Percentiles rank a stretch among this genome's conserved stretches.
phyloP scores from a whole-genome alignment of 768 basidiomycete genomes.

The Sarcodon sp. region DNA sequence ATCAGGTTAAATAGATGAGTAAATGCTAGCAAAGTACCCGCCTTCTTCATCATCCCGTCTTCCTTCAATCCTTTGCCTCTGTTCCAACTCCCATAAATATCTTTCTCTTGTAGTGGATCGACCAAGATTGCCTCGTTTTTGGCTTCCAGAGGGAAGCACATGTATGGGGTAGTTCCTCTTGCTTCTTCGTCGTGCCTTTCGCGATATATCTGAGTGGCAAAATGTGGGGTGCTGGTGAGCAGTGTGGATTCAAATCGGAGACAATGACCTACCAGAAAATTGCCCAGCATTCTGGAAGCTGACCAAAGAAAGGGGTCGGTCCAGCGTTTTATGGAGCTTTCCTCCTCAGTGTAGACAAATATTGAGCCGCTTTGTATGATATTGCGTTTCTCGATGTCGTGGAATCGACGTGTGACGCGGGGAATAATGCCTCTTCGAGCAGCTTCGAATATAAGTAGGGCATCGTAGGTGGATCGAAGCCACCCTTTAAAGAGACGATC shows the following conservation, averaged over 20 bases:
- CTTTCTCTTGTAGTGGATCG: slow-evolving; percentile 7
- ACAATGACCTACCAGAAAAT: slow-evolving; percentile 6
- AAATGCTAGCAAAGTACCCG: not conserved
- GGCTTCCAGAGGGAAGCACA: slow-evolving; percentile 3
- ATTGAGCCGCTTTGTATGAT: slow-evolving; percentile 10
- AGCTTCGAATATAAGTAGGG: slow-evolving; percentile 10
- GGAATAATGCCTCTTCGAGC: slow-evolving; percentile 9
- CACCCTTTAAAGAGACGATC: slow-evolving; percentile 6
- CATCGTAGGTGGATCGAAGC: slow-evolving; percentile 10
- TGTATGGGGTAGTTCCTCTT: slow-evolving; percentile 4
- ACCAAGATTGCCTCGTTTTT: not conserved
- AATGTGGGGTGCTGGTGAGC: not conserved
- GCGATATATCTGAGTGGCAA: slow-evolving; percentile 6
- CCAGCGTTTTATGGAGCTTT: slow-evolving; percentile 11
- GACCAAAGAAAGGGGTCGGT: slow-evolving; percentile 10
- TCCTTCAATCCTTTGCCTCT: slow-evolving; percentile 9
- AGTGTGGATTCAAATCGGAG: not conserved
- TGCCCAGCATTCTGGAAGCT: slow-evolving; percentile 9
- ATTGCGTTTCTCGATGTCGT: slow-evolving; percentile 9
- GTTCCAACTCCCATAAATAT: slow-evolving; percentile 11
- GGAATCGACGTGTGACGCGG: slow-evolving; percentile 10
- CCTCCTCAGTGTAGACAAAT: slow-evolving; percentile 11
- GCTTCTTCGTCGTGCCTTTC: slow-evolving; percentile 8
- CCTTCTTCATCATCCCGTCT: slow-evolving; percentile 12
- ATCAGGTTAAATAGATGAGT: not conserved